Base-by-base conservation (phyloP, 257 asterid genomes). In the Jacaranda mimosifolia region DNA sequence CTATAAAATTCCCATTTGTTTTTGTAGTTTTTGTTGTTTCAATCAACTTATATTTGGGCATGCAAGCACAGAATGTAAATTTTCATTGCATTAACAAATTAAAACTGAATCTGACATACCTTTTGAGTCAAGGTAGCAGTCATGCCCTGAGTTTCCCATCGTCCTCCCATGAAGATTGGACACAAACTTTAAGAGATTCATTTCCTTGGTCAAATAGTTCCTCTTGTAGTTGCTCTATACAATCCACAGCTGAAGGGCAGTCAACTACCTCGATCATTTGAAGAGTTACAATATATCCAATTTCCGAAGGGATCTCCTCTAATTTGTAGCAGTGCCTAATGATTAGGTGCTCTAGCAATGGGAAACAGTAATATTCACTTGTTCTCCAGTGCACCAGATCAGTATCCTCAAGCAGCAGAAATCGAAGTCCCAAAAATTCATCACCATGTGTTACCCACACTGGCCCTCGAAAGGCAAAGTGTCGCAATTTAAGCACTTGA, bases 351-450 rank as follows among this genome's bases (percentile, higher is more conserved):
- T 38, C 0, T 32, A 58, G 26, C 13, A 18, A 46, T 2, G 35
- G 52, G 14, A 70, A 13, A 52, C 12, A 0, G 7, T 1, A 1
- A 14, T n/a, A n/a, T n/a, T 3, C 4, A 14, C 3, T 51, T 15
- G 4, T 8, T n/a, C 9, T 70, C 75, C 75, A 70, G 15, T 5
- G 38, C 18, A 15, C 72, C 4, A 72, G 69, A 19, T 72, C 77
- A 4, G 46, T 57, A 6, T 72, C 77, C 58, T 72, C 77, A 58
- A 72, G 14, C 4, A 14, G 49, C 9, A 73, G 77, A 73, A 42
- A 48, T 7, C 0, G 1, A 42, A 72, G 68, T 1, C 1, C 3
- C 46, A 0, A 1, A 42, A 72, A 72, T 21, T 19, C 55, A 26
- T 3, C 5, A 1, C 12, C 38, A 19, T 14, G 3, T 32, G 26